phyloP scores from a whole-genome alignment of 345 rosid species.

The Schrenkiella parvula region DNA sequence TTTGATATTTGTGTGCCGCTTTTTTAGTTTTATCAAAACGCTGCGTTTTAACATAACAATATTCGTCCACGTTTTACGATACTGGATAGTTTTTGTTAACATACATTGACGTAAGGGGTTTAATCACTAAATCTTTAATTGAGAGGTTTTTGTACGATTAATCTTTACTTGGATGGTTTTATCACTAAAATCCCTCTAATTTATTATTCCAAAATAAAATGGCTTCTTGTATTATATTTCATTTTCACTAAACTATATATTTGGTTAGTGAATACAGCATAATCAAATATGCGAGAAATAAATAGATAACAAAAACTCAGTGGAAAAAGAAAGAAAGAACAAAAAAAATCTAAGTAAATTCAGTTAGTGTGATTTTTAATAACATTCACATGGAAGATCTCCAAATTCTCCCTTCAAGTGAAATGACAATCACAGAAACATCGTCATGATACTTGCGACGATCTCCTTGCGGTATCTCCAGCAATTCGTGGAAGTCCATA shows the following conservation, averaged over 20 bases:
- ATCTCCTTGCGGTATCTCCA: conserved; percentile 90
- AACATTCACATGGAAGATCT: conserved; percentile 60
- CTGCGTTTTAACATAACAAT: too few relatives aligned
- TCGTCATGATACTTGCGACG: conserved; percentile 91
- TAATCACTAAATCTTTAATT: too few relatives aligned
- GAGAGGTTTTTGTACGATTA: too few relatives aligned
- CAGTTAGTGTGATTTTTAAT: not conserved
- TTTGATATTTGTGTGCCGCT: too few relatives aligned
- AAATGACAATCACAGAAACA: conserved; percentile 75
- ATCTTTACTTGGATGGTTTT: too few relatives aligned
- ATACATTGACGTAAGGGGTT: too few relatives aligned
- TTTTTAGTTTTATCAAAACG: too few relatives aligned
- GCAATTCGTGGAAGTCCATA: conserved; percentile 78
- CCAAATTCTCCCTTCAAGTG: conserved; percentile 96
- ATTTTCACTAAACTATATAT: not conserved
- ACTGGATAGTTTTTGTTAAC: too few relatives aligned
- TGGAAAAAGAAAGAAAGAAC: not conserved
- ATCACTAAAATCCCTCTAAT: too few relatives aligned
- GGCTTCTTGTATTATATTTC: not conserved
- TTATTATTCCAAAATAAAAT: not conserved
- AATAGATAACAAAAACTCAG: not conserved
- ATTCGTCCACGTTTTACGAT: too few relatives aligned
- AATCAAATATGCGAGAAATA: not conserved
- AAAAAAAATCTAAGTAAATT: not conserved
- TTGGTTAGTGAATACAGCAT: not conserved